These are phyloP conservation scores for Apiotrichum gamsii DNA, from an alignment of 1,284 basidiomycete species.

Conservation along the genomic window DNA sequence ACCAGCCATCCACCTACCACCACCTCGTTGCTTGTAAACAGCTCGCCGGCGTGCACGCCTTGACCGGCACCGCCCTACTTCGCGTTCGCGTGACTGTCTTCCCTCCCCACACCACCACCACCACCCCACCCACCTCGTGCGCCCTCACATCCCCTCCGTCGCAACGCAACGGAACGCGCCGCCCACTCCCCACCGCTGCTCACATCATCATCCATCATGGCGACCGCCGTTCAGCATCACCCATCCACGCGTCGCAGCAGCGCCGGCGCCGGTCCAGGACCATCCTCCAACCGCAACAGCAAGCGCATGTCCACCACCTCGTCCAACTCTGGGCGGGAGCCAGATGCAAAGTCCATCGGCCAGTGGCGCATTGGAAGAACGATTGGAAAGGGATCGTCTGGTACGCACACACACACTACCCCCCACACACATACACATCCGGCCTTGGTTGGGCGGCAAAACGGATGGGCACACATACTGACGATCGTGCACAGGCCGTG, in stretches of 20 bases:
- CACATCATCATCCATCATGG: background rate
- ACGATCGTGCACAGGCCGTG: conserved; percentile 60
- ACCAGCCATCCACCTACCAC: background rate
- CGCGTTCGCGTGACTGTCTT: too few relatives aligned
- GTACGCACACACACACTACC: conserved; percentile 50
- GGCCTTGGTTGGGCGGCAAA: background rate
- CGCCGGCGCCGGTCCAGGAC: conserved; percentile 3
- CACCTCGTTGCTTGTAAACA: background rate
- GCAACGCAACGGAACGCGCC: background rate
- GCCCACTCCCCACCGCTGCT: background rate
- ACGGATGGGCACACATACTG: background rate
- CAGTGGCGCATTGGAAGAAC: conserved; percentile 88
- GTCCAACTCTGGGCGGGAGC: conserved; percentile 17
- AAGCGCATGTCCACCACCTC: conserved; percentile 16
- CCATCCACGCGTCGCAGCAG: conserved; percentile 4
- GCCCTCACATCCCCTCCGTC: background rate
- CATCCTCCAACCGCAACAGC: background rate
- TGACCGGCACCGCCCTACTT: too few relatives aligned
- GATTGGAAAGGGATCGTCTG: conserved; percentile 82
- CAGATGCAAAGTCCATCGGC: conserved; percentile 59
- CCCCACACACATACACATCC: background rate
- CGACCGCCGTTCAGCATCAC: conserved; percentile 7
- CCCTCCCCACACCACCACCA: too few relatives aligned
- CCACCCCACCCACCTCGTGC: too few relatives aligned
- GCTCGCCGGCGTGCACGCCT: too few relatives aligned